A percentile compares a stretch with the other conserved stretches of the same genome.
Conservation (phyloP, 345 rosid species). For the Gossypium anomalum region DNA sequence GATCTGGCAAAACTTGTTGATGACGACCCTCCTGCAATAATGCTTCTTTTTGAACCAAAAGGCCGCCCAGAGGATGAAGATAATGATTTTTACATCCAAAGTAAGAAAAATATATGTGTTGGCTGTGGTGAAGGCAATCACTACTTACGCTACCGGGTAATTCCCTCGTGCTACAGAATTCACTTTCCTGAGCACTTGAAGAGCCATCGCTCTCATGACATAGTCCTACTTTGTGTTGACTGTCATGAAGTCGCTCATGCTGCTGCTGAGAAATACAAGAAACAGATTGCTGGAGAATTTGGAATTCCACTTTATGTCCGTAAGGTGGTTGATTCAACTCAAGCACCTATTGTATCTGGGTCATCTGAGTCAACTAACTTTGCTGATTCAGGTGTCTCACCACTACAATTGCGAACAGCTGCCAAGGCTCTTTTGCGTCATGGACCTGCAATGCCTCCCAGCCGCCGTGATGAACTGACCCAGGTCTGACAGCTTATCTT, state of each 20-base stretch:
- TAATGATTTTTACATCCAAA: constrained; percentile 91
- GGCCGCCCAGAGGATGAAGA: constrained; percentile 98
- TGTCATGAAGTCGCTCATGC: constrained; percentile 96
- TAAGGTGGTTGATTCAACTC: constrained; percentile 58
- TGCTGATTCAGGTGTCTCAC: constrained; percentile 79
- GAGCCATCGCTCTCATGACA: constrained; percentile 99
- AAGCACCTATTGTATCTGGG: constrained; percentile 32
- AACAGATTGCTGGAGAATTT: constrained; percentile 63
- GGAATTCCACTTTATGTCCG: constrained; percentile 85
- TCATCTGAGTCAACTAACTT: constrained; percentile 37
- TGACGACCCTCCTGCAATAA: constrained; percentile 79
- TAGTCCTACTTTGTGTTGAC: constrained; percentile 91
- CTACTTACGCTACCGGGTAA: constrained; percentile 83
- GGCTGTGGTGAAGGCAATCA: constrained; percentile 96
- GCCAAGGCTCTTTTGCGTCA: constrained; percentile 95
- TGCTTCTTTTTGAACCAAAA: constrained; percentile 90
- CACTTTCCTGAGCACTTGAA: constrained; percentile 97
- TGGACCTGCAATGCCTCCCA: constrained; percentile 75
- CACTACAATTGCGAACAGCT: constrained; percentile 81
- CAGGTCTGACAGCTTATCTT: constrained; percentile 40
- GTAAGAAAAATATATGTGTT: constrained; percentile 88
- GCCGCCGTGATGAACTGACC: constrained; percentile 66
- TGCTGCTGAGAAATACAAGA: constrained; percentile 91
- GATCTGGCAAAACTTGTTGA: constrained; percentile 80
- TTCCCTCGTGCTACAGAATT: constrained; percentile 94